These are phyloP conservation scores for Capsicum rhomboideum DNA, from an alignment of 257 asterid species.

Conservation along the genomic window DNA sequence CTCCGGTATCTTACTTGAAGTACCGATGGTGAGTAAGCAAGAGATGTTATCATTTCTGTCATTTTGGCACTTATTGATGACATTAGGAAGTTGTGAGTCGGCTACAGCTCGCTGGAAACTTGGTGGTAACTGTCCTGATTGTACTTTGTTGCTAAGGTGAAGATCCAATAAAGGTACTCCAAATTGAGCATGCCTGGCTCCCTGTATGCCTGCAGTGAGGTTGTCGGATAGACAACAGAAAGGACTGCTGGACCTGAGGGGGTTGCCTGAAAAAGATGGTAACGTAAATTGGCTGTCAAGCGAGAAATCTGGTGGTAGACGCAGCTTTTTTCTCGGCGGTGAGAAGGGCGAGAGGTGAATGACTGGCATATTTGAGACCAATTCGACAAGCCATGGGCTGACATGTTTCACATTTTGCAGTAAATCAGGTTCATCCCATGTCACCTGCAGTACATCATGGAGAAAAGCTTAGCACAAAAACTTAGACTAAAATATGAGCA, in stretches of 20 bases:
- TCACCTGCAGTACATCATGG: slow-evolving; percentile 43
- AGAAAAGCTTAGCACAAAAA: background rate
- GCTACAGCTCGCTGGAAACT: slow-evolving; percentile 42
- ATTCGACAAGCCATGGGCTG: slow-evolving; percentile 91
- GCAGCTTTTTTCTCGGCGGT: slow-evolving; percentile 63
- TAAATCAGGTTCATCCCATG: slow-evolving; percentile 93
- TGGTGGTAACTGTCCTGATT: slow-evolving; percentile 51
- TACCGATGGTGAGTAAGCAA: slow-evolving; percentile 75
- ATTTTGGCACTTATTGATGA: slow-evolving; percentile 15
- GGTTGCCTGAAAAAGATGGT: slow-evolving; percentile 79
- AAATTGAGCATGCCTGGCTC: slow-evolving; percentile 99
- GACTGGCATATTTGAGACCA: slow-evolving; percentile 67
- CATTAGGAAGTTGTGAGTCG: slow-evolving; percentile 32
- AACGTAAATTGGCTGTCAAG: slow-evolving; percentile 59
- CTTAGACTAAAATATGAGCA: background rate
- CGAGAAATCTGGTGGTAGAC: slow-evolving; percentile 54
- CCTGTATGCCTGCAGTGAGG: slow-evolving; percentile 97
- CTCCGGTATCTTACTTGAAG: slow-evolving; percentile 32
- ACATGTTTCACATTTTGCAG: slow-evolving; percentile 81
- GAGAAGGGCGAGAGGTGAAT: slow-evolving; percentile 69
- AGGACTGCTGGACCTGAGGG: slow-evolving; percentile 65
- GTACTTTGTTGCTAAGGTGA: slow-evolving; percentile 74
- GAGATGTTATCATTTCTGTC: slow-evolving; percentile 49
- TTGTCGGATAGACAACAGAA: slow-evolving; percentile 54
- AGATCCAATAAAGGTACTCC: slow-evolving; percentile 72